Evolutionary conservation across 805 yeast species (phyloP).

Genomic region (Wickerhamiella parazyma): DNA sequence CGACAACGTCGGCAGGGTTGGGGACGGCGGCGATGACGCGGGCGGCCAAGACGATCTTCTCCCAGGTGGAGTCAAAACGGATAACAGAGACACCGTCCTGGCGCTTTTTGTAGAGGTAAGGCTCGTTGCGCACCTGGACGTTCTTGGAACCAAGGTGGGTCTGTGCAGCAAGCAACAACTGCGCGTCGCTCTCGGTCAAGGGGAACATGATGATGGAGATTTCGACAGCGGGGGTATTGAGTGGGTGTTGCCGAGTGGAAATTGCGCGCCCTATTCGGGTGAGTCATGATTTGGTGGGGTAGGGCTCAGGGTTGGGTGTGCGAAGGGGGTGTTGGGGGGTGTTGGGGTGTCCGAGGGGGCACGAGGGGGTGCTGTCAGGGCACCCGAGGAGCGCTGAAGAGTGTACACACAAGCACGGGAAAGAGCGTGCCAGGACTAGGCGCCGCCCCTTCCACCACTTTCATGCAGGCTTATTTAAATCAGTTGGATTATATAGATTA

Average conservation of each 20-base stretch:
- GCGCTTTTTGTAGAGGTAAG: constrained; percentile 41
- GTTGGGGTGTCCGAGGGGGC: no score
- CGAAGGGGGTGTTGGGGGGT: no score
- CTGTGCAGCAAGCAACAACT: constrained; percentile 98
- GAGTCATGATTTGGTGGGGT: not conserved
- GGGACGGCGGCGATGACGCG: constrained; percentile 99
- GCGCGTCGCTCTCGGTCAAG: constrained; percentile 95
- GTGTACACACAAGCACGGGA: no score
- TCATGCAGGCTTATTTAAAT: not conserved
- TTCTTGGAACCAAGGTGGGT: constrained; percentile 99
- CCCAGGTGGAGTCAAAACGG: constrained; percentile 99
- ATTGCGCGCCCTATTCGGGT: not conserved
- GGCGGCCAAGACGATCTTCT: constrained; percentile 98
- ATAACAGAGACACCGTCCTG: constrained; percentile 99
- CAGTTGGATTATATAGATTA: constrained; percentile 8
- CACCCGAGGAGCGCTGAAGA: no score
- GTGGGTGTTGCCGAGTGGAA: constrained; percentile 5
- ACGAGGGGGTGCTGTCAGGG: no score
- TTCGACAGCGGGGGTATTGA: constrained; percentile 4
- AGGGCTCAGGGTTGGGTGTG: no score
- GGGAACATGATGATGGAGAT: constrained; percentile 14
- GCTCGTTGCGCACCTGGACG: constrained; percentile 59
- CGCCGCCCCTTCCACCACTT: no score
- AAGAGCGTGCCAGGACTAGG: no score
- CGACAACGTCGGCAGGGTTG: constrained; percentile 96